Evolutionary conservation across 805 yeast genomes (phyloP).

Genomic region (Candida namnaoensis): DNA sequence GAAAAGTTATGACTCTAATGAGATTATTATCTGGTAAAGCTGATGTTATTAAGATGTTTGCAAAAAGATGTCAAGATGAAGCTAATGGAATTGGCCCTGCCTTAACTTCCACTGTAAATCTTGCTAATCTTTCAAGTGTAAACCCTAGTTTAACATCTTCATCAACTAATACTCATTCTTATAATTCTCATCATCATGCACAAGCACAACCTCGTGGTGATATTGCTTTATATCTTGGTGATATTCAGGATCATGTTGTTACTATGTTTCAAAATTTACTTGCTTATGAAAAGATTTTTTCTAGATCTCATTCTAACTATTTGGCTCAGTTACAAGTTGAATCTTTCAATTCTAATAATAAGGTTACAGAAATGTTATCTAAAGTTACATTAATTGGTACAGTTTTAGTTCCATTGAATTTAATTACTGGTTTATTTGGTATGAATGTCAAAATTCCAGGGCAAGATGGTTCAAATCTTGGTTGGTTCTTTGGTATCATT

Average conservation of each 20-base stretch:
- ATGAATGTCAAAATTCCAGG: slow-evolving; percentile 94
- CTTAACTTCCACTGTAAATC: slow-evolving; percentile 27
- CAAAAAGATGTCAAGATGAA: slow-evolving; percentile 84
- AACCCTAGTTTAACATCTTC: slow-evolving; percentile 1
- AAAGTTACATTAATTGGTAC: slow-evolving; percentile 90
- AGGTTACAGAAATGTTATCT: slow-evolving; percentile 79
- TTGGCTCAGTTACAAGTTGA: slow-evolving; percentile 92
- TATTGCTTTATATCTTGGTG: slow-evolving; percentile 86
- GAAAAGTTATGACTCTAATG: slow-evolving; percentile 89
- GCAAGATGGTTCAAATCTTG: slow-evolving; percentile 29
- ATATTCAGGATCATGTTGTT: slow-evolving; percentile 93
- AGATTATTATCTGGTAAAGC: slow-evolving; percentile 88
- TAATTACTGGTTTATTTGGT: slow-evolving; percentile 88
- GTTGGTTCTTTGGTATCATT: slow-evolving; percentile 66
- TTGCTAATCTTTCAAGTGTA: slow-evolving; percentile 23
- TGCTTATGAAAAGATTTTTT: slow-evolving; percentile 88
- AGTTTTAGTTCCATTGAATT: slow-evolving; percentile 78
- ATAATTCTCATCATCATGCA: slow-evolving; percentile 8
- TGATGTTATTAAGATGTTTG: slow-evolving; percentile 93
- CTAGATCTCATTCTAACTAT: slow-evolving; percentile 87
- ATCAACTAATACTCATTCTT: slow-evolving; percentile 2
- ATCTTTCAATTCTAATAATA: slow-evolving; percentile 77
- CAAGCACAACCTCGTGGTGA: slow-evolving; percentile 73
- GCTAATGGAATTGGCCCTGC: slow-evolving; percentile 32
- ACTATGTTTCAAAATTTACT: slow-evolving; percentile 90